A percentile compares a stretch with the other conserved stretches of the same genome.
These are phyloP conservation scores for Coriaria nepalensis DNA, from an alignment of 306 rosid species.

Conservation along the genomic window DNA sequence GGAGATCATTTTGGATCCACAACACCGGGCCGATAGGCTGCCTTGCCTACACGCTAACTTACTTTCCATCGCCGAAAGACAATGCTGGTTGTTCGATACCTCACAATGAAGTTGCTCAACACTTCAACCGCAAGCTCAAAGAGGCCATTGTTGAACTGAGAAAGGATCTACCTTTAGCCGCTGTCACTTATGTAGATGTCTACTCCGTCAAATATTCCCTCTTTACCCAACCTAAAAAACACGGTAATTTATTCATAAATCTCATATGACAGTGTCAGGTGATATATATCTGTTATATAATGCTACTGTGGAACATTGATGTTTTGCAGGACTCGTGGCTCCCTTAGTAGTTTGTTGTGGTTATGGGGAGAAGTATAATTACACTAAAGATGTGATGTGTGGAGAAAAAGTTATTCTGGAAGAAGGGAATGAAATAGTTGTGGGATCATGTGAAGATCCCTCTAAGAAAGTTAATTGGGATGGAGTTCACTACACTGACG, in stretches of 20 bases:
- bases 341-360: conserved; percentile 40
- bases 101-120: conserved; percentile 47
- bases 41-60: conserved; percentile 5
- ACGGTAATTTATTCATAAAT: conserved; percentile 20
- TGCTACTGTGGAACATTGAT: no score
- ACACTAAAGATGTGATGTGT: neutral
- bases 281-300: no score
- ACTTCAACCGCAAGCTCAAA: conserved; percentile 37
- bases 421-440: conserved; percentile 22
- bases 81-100: conserved; percentile 45
- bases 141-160: conserved; percentile 27
- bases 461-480: conserved; percentile 30
- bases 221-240: conserved; percentile 20
- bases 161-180: conserved; percentile 44
- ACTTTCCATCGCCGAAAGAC: conserved; percentile 14
- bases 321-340: conserved; percentile 32
- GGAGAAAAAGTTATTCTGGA: conserved; percentile 14
- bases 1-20: conserved; percentile 30
- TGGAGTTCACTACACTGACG: conserved; percentile 43
- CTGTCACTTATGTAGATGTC: conserved; percentile 68
- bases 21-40: conserved; percentile 43
- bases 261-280: no score
- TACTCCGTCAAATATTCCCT: conserved; percentile 50
- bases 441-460: conserved; percentile 27
- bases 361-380: conserved; percentile 37